Percentiles rank a stretch among this genome's conserved stretches.
These are phyloP conservation scores for Halenospora varia DNA, from an alignment of 495 filamentous ascomycete genomes.

Conservation along the genomic window DNA sequence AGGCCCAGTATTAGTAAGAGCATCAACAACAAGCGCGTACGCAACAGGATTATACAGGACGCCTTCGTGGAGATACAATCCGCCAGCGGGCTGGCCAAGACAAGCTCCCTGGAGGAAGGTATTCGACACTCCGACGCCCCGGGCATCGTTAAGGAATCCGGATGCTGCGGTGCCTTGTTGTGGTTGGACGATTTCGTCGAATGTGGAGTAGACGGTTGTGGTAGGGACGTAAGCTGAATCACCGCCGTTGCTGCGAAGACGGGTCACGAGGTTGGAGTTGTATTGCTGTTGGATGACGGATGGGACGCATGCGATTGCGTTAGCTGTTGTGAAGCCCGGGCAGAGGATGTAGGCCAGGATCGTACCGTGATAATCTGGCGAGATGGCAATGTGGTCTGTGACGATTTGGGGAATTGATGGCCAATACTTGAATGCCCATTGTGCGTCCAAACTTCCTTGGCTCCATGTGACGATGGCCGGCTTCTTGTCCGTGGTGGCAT, in stretches of 20 bases:
- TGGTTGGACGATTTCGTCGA: constrained; percentile 45
- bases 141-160: constrained; percentile 32
- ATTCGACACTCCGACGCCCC: constrained; percentile 40
- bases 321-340: constrained; percentile 11
- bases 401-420: constrained; percentile 34
- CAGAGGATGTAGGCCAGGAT: constrained; percentile 27
- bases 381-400: constrained; percentile 40
- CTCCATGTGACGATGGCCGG: constrained; percentile 45
- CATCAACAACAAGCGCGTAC: constrained; percentile 40
- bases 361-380: constrained; percentile 45
- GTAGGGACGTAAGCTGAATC: constrained; percentile 49
- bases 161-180: constrained; percentile 39
- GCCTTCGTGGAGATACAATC: constrained; percentile 41
- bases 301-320: constrained; percentile 27
- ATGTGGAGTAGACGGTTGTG: constrained; percentile 40
- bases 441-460: constrained; percentile 41
- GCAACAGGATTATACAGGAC: constrained; percentile 40
- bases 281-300: constrained; percentile 41
- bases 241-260: constrained; percentile 34
- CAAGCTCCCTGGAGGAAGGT: constrained; percentile 40
- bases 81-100: constrained; percentile 29
- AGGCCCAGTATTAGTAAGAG: constrained; percentile 36
- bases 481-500: constrained; percentile 28
- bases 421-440: constrained; percentile 54
- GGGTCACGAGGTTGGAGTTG: constrained; percentile 34